Evolutionary conservation across 1,139 yeast species (phyloP).

Genomic region (Blastobotrys indianensis): DNA sequence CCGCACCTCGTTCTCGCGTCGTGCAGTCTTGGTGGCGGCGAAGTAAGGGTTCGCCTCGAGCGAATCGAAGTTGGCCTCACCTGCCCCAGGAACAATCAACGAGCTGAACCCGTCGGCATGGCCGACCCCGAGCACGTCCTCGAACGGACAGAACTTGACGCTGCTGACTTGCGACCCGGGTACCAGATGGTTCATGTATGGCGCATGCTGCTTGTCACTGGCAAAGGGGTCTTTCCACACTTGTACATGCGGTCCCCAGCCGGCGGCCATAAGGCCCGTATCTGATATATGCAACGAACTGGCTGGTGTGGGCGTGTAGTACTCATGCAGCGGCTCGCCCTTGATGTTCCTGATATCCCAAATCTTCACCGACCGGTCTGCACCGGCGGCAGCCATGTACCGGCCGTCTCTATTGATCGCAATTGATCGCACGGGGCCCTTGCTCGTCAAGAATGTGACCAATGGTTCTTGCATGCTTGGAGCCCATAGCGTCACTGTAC

Average conservation of each 20-base stretch:
- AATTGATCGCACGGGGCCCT: conserved; percentile 83
- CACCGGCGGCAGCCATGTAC: conserved; percentile 91
- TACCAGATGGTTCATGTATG: conserved; percentile 86
- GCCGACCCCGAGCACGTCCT: conserved; percentile 89
- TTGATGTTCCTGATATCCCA: conserved; percentile 91
- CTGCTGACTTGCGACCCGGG: conserved; percentile 71
- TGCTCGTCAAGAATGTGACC: conserved; percentile 69
- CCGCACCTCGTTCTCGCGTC: conserved; percentile 91
- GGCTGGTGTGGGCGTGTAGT: conserved; percentile 82
- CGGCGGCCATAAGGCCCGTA: conserved; percentile 76
- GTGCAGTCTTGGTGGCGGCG: conserved; percentile 66
- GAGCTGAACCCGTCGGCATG: conserved; percentile 74
- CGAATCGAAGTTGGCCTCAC: conserved; percentile 97
- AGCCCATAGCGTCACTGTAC: conserved; percentile 90
- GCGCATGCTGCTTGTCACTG: conserved; percentile 51
- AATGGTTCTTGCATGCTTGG: conserved; percentile 85
- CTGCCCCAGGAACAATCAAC: conserved; percentile 89
- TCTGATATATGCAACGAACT: conserved; percentile 76
- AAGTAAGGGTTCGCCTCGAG: conserved; percentile 90
- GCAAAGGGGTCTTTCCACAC: conserved; percentile 43
- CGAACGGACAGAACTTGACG: conserved; percentile 81
- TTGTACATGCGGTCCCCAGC: conserved; percentile 94
- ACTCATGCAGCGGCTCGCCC: conserved; percentile 52
- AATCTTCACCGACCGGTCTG: conserved; percentile 75
- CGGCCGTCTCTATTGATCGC: conserved; percentile 89